These are phyloP conservation scores for Glycine latifolia DNA, from an alignment of 306 rosid genomes.

Conservation along the genomic window DNA sequence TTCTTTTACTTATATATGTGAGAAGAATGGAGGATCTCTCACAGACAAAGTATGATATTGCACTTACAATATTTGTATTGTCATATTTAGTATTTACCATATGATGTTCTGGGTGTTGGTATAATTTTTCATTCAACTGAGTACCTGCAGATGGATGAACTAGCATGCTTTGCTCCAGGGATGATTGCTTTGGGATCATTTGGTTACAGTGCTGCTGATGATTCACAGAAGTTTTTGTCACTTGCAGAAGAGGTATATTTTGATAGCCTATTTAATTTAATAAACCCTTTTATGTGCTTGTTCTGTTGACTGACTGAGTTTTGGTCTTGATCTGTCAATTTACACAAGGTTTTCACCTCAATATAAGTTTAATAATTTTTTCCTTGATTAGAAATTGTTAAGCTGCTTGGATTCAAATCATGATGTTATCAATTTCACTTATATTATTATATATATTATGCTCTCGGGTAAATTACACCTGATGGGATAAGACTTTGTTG, in stretches of 20 bases:
- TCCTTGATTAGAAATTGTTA: neutral
- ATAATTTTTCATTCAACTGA: slow-evolving; percentile 36
- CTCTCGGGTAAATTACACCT: neutral
- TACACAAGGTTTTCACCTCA: slow-evolving; percentile 15
- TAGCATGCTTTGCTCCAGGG: slow-evolving; percentile 99
- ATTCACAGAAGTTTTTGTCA: slow-evolving; percentile 68
- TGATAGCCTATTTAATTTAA: slow-evolving; percentile 3
- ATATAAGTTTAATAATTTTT: neutral
- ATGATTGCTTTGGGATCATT: slow-evolving; percentile 95
- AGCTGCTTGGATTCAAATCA: slow-evolving; percentile 23
- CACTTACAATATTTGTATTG: slow-evolving; percentile 27
- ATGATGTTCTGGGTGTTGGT: slow-evolving; percentile 20
- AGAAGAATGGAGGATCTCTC: slow-evolving; percentile 87
- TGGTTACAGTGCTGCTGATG: slow-evolving; percentile 84
- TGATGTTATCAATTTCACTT: neutral
- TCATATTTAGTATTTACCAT: slow-evolving; percentile 25
- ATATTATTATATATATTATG: neutral
- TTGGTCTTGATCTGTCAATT: slow-evolving; percentile 25
- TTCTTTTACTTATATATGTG: slow-evolving; percentile 91
- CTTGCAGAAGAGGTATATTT: slow-evolving; percentile 93
- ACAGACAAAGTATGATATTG: slow-evolving; percentile 71
- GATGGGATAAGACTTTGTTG: too few species aligned
- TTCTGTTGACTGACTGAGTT: slow-evolving; percentile 20
- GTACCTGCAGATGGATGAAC: slow-evolving; percentile 93
- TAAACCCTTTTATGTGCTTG: neutral